phyloP scores from a whole-genome alignment of 768 basidiomycete species.

The Ephemerocybe angulata region DNA sequence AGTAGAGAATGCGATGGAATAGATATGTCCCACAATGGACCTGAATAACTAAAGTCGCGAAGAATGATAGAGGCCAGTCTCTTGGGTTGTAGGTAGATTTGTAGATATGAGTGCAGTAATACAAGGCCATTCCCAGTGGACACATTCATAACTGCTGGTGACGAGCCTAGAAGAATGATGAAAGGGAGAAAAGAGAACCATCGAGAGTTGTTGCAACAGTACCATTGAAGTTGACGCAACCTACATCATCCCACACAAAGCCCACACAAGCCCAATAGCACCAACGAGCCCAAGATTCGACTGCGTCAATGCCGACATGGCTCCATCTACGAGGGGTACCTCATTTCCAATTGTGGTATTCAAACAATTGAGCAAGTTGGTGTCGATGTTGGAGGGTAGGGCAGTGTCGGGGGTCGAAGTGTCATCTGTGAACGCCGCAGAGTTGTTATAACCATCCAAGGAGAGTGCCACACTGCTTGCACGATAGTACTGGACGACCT shows the following conservation, averaged over 20 bases:
- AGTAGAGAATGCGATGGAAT: too few species aligned
- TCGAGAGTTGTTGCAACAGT: too few species aligned
- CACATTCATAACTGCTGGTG: too few species aligned
- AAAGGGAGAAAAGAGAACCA: too few species aligned
- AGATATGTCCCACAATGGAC: too few species aligned
- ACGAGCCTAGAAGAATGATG: too few species aligned
- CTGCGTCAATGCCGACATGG: background rate
- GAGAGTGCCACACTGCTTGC: constrained; percentile 60
- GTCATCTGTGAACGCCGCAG: constrained; percentile 37
- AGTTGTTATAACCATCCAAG: constrained; percentile 66
- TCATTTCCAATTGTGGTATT: constrained; percentile 59
- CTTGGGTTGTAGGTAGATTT: too few species aligned
- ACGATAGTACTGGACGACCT: constrained; percentile 64
- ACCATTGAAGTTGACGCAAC: too few species aligned
- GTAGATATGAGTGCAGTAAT: too few species aligned
- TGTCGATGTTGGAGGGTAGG: constrained; percentile 50
- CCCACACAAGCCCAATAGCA: background rate
- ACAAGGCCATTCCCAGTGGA: too few species aligned
- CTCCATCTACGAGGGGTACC: constrained; percentile 48
- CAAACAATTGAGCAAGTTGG: constrained; percentile 48
- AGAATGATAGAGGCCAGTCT: too few species aligned
- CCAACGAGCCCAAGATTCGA: background rate
- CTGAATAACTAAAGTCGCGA: too few species aligned
- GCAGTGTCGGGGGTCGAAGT: constrained; percentile 44
- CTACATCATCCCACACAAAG: background rate